Evolutionary conservation across 108 stramenopile genomes (phyloP), one percentile per base, ranked within the genome.

Genomic region (Pseudonitzschia delicatissima): DNA sequence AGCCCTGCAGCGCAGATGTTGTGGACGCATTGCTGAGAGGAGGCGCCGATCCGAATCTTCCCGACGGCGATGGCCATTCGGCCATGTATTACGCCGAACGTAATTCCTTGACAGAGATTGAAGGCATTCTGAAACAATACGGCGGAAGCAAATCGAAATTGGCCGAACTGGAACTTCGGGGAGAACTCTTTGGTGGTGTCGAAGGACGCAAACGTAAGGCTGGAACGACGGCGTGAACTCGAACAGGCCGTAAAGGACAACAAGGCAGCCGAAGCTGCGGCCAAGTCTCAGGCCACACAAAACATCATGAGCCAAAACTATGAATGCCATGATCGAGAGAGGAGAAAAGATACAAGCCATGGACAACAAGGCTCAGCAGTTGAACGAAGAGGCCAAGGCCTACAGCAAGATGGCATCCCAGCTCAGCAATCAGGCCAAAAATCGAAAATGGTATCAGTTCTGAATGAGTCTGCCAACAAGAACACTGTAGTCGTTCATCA

Each of bases 331-430:
- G 66, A 49, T 73, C 17, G 66, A 77, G 33, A 63, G 80, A 26
- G 80, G 76, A 2, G 68, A 77, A 73, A 73, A 77, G 64, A 82
- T 82, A 12, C 37, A 77, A 26, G 72, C 70, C 33, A 34, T 76
- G 40, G 72, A 62, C 33, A 42, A 64, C 26, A 82, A 77, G 40
- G 68, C 80, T 13, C 42, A 52, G 18, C 55, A 77, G n/a, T 42
- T 82, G 39, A 45, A 77, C 2, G 69, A 67, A 28, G 72, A 68
- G 45, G 80, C 76, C 21, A 45, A 64, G 31, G 59, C 62, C 11
- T 82, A 61, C 45, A 68, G 66, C 1, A 60, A 67, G 34, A 0
- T 77, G 44, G 80, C 80, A 28, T 55, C 69, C 4, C 68, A 74
- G 55, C 63, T 82, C 12, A 82, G 77, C 25, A 65, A 82, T 12